Evolutionary conservation across 2,329 filamentous ascomycete species (phyloP).

Genomic region (Epichloe festucae): DNA sequence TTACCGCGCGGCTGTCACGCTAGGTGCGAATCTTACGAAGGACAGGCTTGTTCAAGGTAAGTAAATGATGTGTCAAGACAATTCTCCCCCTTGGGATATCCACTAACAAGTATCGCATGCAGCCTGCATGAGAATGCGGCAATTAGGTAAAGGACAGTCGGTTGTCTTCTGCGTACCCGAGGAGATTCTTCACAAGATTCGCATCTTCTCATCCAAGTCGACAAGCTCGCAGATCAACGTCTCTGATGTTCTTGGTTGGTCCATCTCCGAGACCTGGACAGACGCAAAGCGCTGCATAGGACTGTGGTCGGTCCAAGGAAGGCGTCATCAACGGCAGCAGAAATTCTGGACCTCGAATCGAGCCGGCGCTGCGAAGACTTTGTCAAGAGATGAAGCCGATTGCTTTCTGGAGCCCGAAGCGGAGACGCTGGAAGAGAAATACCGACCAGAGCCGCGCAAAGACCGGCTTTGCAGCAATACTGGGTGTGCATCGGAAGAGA

Average conservation of each 20-base stretch:
- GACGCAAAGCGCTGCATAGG: slow-evolving; percentile 26
- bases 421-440: background rate
- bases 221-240: slow-evolving; percentile 25
- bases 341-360: background rate
- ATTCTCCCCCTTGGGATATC: background rate
- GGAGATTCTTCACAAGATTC: slow-evolving; percentile 46
- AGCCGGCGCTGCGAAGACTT: background rate
- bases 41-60: slow-evolving; percentile 56
- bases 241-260: slow-evolving; percentile 45
- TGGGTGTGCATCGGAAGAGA: background rate
- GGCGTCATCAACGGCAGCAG: background rate
- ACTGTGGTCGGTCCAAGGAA: slow-evolving; percentile 2
- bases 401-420: slow-evolving; percentile 1
- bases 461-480: background rate
- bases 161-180: slow-evolving; percentile 46
- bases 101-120: background rate
- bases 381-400: background rate
- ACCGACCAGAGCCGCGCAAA: background rate
- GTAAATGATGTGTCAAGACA: slow-evolving; percentile 3
- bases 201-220: background rate
- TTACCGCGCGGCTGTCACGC: slow-evolving; percentile 53
- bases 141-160: slow-evolving; percentile 53
- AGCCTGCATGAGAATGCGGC: slow-evolving; percentile 62
- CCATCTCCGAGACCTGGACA: slow-evolving; percentile 42
- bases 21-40: slow-evolving; percentile 53